Evolutionary conservation across 495 filamentous ascomycete genomes (phyloP), one percentile per base, ranked within the genome.

Genomic region (Hyaloscypha bicolor): DNA sequence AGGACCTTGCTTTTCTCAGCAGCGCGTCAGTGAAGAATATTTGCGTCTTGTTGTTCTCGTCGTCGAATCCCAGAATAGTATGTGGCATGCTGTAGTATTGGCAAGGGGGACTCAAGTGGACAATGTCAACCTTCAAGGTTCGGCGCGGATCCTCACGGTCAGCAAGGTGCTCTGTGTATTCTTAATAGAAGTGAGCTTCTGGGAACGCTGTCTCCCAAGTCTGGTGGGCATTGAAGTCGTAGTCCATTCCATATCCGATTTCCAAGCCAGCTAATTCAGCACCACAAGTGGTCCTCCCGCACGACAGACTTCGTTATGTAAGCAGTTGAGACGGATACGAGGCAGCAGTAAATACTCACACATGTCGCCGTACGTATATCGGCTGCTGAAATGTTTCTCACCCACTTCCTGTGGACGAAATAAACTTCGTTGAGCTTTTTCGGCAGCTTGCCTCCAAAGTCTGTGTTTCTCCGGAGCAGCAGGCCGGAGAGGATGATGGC

Each of bases 91-190:
- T 95, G 75, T 88, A 96, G 4, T 85, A 85, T 67, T 95, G 91
- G 59, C 94, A 98, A 0, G 94, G 93, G 0, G 92, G 92, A 0
- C 91, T 94, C 0, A 94, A 75, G 64, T 97, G 93, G 4, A 90
- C 79, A 21, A 96, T 78, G 70, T 97, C 93, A 0, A 92, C 67
- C 4, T 59, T 62, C 19, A 63, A 45, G 67, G 29, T 0, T 53
- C 53, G 68, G 71, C 22, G 66, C 72, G 21, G 51, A 78, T 8
- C 31, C 3, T 32, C 11, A 5, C 16, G 37, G 4, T 4, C 37
- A 33, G 35, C 2, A 72, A 92, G 85, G 9, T 86, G 74, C 48
- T 83, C 70, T 11, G 83, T 82, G 2, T 79, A 74, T n/a, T 78
- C 71, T 1, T 80, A n/a, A 57, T 84, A 81, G 4, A 84, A 64